Conservation (phyloP, 768 basidiomycete species). For the Kwoniella pini region DNA sequence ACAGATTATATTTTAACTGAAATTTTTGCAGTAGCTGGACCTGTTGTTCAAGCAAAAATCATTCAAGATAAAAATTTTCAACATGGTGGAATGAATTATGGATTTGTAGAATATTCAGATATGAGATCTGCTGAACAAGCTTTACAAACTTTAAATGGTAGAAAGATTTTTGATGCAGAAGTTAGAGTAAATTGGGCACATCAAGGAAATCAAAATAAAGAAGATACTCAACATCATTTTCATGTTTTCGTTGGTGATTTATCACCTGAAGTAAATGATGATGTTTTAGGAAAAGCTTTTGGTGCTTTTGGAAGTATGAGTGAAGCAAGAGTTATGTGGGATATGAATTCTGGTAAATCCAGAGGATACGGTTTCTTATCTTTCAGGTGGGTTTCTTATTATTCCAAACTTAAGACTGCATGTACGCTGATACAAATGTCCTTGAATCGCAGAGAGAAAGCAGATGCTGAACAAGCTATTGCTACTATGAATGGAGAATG, state of each 20-base stretch:
- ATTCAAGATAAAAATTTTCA: slow-evolving; percentile 99
- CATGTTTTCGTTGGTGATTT: slow-evolving; percentile 99
- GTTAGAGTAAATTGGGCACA: slow-evolving; percentile 99
- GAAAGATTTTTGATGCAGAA: slow-evolving; percentile 99
- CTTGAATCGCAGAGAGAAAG: slow-evolving; percentile 76
- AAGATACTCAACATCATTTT: slow-evolving; percentile 95
- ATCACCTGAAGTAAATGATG: slow-evolving; percentile 97
- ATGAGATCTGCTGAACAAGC: slow-evolving; percentile 99
- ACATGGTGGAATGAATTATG: slow-evolving; percentile 98
- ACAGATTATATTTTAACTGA: slow-evolving; percentile 99
- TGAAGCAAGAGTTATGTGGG: slow-evolving; percentile 99
- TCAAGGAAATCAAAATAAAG: slow-evolving; percentile 96
- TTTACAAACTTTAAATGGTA: slow-evolving; percentile 95
- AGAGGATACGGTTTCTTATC: slow-evolving; percentile 98
- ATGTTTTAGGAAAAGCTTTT: slow-evolving; percentile 94
- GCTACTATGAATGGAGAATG: slow-evolving; percentile 99
- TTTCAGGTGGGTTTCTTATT: slow-evolving; percentile 63
- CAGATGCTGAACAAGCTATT: slow-evolving; percentile 98
- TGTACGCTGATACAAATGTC: too few relatives aligned
- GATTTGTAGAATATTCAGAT: slow-evolving; percentile 98
- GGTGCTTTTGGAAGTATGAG: slow-evolving; percentile 94
- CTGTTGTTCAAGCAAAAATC: slow-evolving; percentile 98
- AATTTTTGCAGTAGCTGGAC: slow-evolving; percentile 63
- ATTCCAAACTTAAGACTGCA: too few relatives aligned
- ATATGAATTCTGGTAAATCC: slow-evolving; percentile 99